These are phyloP conservation scores for Solanum arcanum DNA, from an alignment of 257 asterid species.

Conservation along the genomic window DNA sequence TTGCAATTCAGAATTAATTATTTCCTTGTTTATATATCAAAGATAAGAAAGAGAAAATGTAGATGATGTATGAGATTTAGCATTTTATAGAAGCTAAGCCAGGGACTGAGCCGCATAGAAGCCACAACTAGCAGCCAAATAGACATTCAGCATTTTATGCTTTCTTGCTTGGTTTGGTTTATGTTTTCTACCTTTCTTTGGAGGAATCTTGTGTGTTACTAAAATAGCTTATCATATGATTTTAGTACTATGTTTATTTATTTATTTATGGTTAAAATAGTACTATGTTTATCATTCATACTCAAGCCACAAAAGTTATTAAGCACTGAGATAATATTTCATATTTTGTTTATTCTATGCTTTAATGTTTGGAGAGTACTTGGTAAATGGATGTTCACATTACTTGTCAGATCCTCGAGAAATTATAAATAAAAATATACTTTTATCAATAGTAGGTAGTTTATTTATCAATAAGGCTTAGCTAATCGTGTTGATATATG, in stretches of 20 bases:
- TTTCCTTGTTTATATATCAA: too few species aligned
- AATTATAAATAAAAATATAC: too few species aligned
- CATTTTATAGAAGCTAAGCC: background rate
- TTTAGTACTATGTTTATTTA: background rate
- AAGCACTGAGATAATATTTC: background rate
- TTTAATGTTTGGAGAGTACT: background rate
- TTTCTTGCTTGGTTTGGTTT: slow-evolving; percentile 13
- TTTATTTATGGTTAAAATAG: too few species aligned
- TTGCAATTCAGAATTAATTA: too few species aligned
- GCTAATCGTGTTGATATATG: background rate
- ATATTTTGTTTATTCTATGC: background rate
- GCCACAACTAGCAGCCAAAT: background rate
- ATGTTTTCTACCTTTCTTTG: slow-evolving; percentile 8
- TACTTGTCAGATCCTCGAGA: background rate
- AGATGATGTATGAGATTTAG: background rate
- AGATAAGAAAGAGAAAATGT: too few species aligned
- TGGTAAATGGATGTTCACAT: background rate
- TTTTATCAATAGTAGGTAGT: background rate
- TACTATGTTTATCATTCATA: background rate
- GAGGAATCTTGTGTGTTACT: background rate
- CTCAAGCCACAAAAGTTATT: background rate
- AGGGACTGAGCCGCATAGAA: background rate
- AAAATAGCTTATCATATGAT: background rate
- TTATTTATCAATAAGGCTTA: background rate
- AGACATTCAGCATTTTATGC: background rate